phyloP scores from a whole-genome alignment of 495 filamentous ascomycete genomes.

The Neurospora sp. region DNA sequence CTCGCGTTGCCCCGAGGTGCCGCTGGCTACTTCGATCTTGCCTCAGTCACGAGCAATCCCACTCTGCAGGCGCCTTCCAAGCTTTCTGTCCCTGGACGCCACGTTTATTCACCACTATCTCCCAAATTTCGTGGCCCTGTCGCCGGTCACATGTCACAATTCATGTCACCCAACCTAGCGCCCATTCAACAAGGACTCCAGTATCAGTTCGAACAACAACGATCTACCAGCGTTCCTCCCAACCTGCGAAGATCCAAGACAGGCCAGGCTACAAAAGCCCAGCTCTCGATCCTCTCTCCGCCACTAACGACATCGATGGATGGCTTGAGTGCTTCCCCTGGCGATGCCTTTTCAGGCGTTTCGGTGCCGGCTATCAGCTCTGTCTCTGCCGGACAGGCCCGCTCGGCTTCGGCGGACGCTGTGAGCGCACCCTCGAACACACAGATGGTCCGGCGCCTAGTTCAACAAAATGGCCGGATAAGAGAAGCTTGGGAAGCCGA shows the following conservation, averaged over 20 bases:
- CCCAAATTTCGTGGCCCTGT: neutral
- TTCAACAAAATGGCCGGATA: conserved; percentile 30
- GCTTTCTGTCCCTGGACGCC: neutral
- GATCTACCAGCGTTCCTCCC: conserved; percentile 12
- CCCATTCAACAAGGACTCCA: conserved; percentile 5
- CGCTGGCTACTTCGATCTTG: conserved; percentile 25
- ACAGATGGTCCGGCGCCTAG: conserved; percentile 27
- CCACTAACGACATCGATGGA: neutral
- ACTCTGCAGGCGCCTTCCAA: neutral
- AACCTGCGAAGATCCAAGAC: conserved; percentile 3
- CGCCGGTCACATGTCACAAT: conserved; percentile 4
- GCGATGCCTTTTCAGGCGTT: neutral
- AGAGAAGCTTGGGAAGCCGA: conserved; percentile 37
- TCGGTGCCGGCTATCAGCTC: conserved; percentile 11
- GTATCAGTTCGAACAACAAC: conserved; percentile 10
- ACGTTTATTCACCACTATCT: conserved; percentile 8
- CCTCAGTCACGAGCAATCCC: conserved; percentile 1
- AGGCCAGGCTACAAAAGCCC: neutral
- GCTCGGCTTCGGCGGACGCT: conserved; percentile 13
- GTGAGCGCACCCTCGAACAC: conserved; percentile 13
- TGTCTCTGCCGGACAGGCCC: conserved; percentile 12
- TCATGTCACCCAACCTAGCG: conserved; percentile 1
- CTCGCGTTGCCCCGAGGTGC: conserved; percentile 27
- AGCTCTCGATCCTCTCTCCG: neutral
- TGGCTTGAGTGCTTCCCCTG: neutral